Conservation (phyloP, 2,329 filamentous ascomycete genomes). For the Daldinia eschscholtzii region DNA sequence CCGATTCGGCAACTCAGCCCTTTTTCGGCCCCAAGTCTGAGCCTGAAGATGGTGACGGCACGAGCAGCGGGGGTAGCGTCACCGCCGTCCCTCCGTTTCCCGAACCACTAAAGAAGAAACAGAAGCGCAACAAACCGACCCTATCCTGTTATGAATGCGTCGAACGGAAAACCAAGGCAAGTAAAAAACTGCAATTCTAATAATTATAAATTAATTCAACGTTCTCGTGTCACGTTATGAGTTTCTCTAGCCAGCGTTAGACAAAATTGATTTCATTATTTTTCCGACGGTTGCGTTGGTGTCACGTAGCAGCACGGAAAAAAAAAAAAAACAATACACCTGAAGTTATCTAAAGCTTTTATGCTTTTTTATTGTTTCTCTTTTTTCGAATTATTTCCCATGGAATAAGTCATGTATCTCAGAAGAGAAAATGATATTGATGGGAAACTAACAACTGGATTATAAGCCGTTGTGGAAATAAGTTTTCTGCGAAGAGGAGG, state of each 20-base stretch:
- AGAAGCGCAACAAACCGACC: conserved; percentile 87
- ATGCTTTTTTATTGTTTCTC: neutral
- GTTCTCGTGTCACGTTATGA: conserved; percentile 9
- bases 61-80: conserved; percentile 46
- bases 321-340: neutral
- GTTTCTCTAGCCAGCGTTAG: conserved; percentile 37
- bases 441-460: conserved; percentile 9
- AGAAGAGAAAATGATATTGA: conserved; percentile 7
- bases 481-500: conserved; percentile 10
- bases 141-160: conserved; percentile 84
- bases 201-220: conserved; percentile 14
- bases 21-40: conserved; percentile 50
- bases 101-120: conserved; percentile 73
- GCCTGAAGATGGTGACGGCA: conserved; percentile 49
- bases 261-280: conserved; percentile 22
- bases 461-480: conserved; percentile 3
- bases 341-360: conserved; percentile 2
- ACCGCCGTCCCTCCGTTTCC: conserved; percentile 41
- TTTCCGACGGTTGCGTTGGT: conserved; percentile 43
- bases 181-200: conserved; percentile 46
- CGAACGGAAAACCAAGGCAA: conserved; percentile 83
- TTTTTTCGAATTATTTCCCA: neutral
- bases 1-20: conserved; percentile 46
- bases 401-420: conserved; percentile 10
- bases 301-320: conserved; percentile 46